Conservation (phyloP, 306 rosid genomes). For the Trifolium dubium region DNA sequence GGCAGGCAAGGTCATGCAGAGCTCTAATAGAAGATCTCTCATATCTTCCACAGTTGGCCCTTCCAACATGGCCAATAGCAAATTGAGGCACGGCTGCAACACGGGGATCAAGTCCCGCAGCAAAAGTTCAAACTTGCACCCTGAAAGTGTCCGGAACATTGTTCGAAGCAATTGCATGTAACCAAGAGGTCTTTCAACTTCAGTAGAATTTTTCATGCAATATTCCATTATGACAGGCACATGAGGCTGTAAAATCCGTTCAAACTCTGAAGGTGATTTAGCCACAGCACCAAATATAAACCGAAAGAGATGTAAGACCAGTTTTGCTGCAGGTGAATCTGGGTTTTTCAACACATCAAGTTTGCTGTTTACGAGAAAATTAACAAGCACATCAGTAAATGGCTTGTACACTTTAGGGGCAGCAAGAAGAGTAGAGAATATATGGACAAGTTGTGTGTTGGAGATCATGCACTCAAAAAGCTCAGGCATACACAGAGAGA, state of each 20-base stretch:
- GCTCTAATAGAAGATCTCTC: slow-evolving; percentile 91
- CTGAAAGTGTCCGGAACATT: slow-evolving; percentile 85
- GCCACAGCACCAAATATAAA: slow-evolving; percentile 91
- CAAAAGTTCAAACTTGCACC: slow-evolving; percentile 93
- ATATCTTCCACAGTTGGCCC: slow-evolving; percentile 98
- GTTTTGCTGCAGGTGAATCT: slow-evolving; percentile 86
- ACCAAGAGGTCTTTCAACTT: slow-evolving; percentile 95
- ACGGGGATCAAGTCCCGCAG: slow-evolving; percentile 89
- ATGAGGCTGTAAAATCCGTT: slow-evolving; percentile 97
- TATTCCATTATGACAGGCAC: slow-evolving; percentile 92
- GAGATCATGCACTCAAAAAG: slow-evolving; percentile 96
- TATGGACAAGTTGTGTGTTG: slow-evolving; percentile 88
- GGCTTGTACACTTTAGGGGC: slow-evolving; percentile 85
- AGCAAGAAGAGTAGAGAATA: slow-evolving; percentile 88
- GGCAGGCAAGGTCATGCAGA: slow-evolving; percentile 97
- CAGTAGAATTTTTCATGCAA: slow-evolving; percentile 95
- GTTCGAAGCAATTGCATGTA: slow-evolving; percentile 90
- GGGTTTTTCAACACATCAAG: slow-evolving; percentile 89
- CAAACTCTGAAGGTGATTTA: slow-evolving; percentile 96
- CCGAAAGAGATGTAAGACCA: slow-evolving; percentile 91
- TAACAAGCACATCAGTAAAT: slow-evolving; percentile 93
- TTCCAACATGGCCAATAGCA: slow-evolving; percentile 93
- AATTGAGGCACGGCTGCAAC: slow-evolving; percentile 95
- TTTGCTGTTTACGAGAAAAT: slow-evolving; percentile 84
- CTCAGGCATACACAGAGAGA: slow-evolving; percentile 98